Percentiles rank a stretch among this genome's conserved stretches.
These are phyloP conservation scores for Fusarium pseudograminearum DNA, from an alignment of 2,329 filamentous ascomycete species.

Conservation along the genomic window DNA sequence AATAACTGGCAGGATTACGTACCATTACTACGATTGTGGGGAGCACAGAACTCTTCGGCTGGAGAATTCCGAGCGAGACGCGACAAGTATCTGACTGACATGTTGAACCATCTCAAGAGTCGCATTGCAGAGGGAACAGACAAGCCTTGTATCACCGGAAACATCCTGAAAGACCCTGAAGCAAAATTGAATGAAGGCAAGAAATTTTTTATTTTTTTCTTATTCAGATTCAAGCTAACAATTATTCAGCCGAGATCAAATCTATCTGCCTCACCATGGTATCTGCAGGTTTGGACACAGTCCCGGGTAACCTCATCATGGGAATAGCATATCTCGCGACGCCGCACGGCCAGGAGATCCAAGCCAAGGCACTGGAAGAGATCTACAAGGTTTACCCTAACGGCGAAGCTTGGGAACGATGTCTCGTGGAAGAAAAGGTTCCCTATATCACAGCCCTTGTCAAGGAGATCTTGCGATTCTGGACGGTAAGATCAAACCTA, in stretches of 20 bases:
- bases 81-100: slow-evolving; percentile 74
- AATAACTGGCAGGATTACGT: slow-evolving; percentile 90
- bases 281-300: slow-evolving; percentile 83
- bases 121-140: slow-evolving; percentile 56
- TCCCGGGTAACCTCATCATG: slow-evolving; percentile 84
- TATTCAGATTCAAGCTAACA: no score
- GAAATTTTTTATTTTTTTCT: not conserved
- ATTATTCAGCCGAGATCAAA: slow-evolving; percentile 75
- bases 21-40: slow-evolving; percentile 75
- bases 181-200: slow-evolving; percentile 55
- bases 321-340: slow-evolving; percentile 81
- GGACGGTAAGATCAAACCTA: slow-evolving; percentile 61
- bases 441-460: slow-evolving; percentile 82
- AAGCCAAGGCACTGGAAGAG: slow-evolving; percentile 75
- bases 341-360: slow-evolving; percentile 74
- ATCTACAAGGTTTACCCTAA: slow-evolving; percentile 79
- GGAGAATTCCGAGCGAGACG: slow-evolving; percentile 74
- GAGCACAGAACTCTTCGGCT: slow-evolving; percentile 71
- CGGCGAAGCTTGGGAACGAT: slow-evolving; percentile 80
- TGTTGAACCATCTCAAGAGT: slow-evolving; percentile 69
- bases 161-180: slow-evolving; percentile 67
- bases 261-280: slow-evolving; percentile 87
- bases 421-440: slow-evolving; percentile 78
- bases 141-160: slow-evolving; percentile 57
- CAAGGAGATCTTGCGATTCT: slow-evolving; percentile 83